Base-by-base conservation (phyloP, 805 yeast genomes). In the Kodamaea sagamina region DNA sequence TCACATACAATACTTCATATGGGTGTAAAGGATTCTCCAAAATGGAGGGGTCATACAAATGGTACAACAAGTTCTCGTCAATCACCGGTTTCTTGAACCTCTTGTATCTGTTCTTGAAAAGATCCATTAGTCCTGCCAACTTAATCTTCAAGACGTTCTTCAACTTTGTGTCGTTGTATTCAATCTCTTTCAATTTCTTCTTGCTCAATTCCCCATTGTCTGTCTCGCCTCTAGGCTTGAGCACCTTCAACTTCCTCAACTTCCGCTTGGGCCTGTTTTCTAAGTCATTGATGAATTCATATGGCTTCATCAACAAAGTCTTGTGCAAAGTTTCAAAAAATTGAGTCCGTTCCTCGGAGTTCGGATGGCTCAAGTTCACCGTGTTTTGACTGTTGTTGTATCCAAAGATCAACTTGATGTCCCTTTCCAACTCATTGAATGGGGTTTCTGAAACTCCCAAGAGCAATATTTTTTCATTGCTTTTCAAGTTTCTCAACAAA, bases 81-180 rank as follows among this genome's bases (percentile, higher is more conserved):
- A 93, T 79, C 0, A 86, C 74, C 0, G 99, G 98, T 56, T 90
- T 93, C 55, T 83, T 84, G 70, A 93, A 93, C 43, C 96, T 72
- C 56, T 89, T 89, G 61, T 92, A 93, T 37, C 97, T 74, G 45
- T 72, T 81, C 59, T 90, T 89, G 70, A 92, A 86, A 16, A 87
- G 65, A 50, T 93, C 98, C 93, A 93, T 86, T 31, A 93, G 67
- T 0, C 87, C 90, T 4, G 95, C 83, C 22, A 93, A 71, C 61
- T 86, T 89, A 46, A 93, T 81, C 62, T 92, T 93, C 44, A 93
- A 67, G 11, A 86, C 74, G 60, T 92, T 92, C 60, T 89, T 89
- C 46, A 92, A 68, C 54, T 85, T 81, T 73, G 88, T 84, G 60
- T 93, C 97, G 44, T 75, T 74, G 44, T 80, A 80, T 38, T 71